Conservation (phyloP, 2,329 filamentous ascomycete species). For the Fusarium sp. region DNA sequence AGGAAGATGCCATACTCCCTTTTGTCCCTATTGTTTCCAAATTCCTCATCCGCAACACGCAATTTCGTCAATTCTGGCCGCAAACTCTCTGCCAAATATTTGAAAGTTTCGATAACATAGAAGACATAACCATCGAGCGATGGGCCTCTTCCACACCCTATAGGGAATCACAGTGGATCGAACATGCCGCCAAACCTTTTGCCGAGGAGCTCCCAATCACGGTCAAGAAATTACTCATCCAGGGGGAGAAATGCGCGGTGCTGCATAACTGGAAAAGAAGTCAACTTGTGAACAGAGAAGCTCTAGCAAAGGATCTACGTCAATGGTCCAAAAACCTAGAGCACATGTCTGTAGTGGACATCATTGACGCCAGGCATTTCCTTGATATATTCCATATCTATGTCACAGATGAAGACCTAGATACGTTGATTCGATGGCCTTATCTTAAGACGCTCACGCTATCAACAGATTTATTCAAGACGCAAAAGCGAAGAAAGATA, state of each 20-base stretch:
- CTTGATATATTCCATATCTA: too few relatives aligned
- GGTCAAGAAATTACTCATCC: too few relatives aligned
- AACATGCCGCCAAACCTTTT: background rate
- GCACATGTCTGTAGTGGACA: constrained; percentile 4
- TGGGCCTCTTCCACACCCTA: background rate
- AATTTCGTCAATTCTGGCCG: background rate
- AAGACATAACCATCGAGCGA: background rate
- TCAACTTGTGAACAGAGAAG: too few relatives aligned
- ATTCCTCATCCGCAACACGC: constrained; percentile 8
- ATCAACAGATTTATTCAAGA: background rate
- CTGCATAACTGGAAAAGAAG: too few relatives aligned
- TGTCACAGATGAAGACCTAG: too few relatives aligned
- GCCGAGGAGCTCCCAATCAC: background rate
- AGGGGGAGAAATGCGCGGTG: too few relatives aligned
- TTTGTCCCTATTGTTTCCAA: background rate
- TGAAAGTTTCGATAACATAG: background rate
- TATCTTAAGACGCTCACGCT: background rate
- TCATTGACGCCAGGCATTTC: background rate
- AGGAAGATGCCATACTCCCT: background rate
- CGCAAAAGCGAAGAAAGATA: background rate
- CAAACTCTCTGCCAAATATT: too few relatives aligned
- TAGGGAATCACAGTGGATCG: too few relatives aligned
- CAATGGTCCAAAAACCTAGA: background rate
- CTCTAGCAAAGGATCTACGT: too few relatives aligned
- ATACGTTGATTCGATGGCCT: background rate